Evolutionary conservation across 495 filamentous ascomycete genomes (phyloP).

Genomic region (Hypoxylon lienhwacheense): DNA sequence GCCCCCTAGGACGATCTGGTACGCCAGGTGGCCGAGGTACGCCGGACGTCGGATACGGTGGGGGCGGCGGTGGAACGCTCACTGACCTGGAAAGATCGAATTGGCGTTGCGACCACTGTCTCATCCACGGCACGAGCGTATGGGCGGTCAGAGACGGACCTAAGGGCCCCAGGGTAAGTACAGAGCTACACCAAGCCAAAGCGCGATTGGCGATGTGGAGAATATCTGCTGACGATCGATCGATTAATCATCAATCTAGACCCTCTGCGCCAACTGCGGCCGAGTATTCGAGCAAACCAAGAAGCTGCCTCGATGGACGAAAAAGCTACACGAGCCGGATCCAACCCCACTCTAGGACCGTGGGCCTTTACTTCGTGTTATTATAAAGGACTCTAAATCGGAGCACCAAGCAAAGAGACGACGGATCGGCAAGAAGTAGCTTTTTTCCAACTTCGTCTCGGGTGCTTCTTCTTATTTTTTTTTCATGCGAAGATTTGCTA

Average conservation of each 20-base stretch:
- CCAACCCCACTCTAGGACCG: constrained; percentile 42
- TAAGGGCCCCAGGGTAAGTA: constrained; percentile 74
- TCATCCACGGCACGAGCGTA: constrained; percentile 81
- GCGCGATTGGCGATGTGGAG: not conserved
- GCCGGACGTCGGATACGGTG: constrained; percentile 68
- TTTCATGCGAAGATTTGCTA: too few species aligned
- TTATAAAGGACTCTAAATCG: too few species aligned
- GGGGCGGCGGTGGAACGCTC: constrained; percentile 67
- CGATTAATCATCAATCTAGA: constrained; percentile 60
- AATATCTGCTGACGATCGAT: constrained; percentile 18
- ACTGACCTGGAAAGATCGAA: constrained; percentile 77
- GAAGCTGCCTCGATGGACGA: constrained; percentile 79
- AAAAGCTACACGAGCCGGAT: constrained; percentile 65
- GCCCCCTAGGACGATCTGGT: constrained; percentile 66
- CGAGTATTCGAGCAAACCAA: constrained; percentile 84
- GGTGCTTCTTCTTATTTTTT: too few species aligned
- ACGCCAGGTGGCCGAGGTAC: constrained; percentile 73
- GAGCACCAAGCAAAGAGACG: too few species aligned
- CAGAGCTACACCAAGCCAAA: too few species aligned
- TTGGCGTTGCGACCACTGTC: constrained; percentile 92
- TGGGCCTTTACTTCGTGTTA: too few species aligned
- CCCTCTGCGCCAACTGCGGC: constrained; percentile 93
- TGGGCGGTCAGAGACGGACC: constrained; percentile 96
- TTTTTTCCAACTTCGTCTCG: too few species aligned
- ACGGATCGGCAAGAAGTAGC: too few species aligned